These are phyloP conservation scores for Phaeophleospora eucalypticola DNA, from an alignment of 2,329 filamentous ascomycete species.

Conservation along the genomic window DNA sequence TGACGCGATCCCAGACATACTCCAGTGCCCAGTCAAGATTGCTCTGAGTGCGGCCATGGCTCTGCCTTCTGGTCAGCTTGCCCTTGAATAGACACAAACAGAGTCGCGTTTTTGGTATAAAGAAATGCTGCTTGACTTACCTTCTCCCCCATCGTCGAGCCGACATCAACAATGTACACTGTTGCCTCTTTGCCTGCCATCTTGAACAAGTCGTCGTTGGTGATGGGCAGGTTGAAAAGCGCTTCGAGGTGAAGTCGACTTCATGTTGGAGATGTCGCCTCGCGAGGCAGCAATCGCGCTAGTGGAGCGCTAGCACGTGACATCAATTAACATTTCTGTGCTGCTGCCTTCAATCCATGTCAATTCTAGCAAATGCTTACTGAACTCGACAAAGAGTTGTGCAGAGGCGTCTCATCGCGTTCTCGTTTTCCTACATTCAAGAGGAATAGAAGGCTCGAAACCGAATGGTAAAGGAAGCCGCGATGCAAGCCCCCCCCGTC, in stretches of 20 bases:
- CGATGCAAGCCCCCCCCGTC: too few relatives aligned
- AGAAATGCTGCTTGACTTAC: background rate
- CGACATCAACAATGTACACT: conserved; percentile 86
- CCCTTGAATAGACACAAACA: too few relatives aligned
- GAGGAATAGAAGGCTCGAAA: too few relatives aligned
- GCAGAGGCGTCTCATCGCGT: too few relatives aligned
- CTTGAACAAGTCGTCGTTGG: conserved; percentile 8
- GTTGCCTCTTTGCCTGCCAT: conserved; percentile 95
- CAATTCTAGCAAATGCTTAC: too few relatives aligned
- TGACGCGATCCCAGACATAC: conserved; percentile 93
- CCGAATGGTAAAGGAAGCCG: too few relatives aligned
- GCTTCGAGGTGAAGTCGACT: too few relatives aligned
- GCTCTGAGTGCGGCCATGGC: conserved; percentile 66
- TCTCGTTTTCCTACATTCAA: too few relatives aligned
- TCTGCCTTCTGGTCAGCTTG: too few relatives aligned
- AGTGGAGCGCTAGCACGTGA: conserved; percentile 1
- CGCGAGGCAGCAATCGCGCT: conserved; percentile 6
- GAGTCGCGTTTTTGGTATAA: too few relatives aligned
- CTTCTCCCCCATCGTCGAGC: conserved; percentile 72
- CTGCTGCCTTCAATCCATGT: background rate
- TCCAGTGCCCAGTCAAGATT: conserved; percentile 86
- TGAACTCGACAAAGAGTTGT: too few relatives aligned
- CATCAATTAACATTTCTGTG: background rate
- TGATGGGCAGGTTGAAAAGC: too few relatives aligned
- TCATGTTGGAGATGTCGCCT: background rate